These are phyloP conservation scores for Bullera alba DNA, from an alignment of 768 basidiomycete genomes.

Conservation along the genomic window DNA sequence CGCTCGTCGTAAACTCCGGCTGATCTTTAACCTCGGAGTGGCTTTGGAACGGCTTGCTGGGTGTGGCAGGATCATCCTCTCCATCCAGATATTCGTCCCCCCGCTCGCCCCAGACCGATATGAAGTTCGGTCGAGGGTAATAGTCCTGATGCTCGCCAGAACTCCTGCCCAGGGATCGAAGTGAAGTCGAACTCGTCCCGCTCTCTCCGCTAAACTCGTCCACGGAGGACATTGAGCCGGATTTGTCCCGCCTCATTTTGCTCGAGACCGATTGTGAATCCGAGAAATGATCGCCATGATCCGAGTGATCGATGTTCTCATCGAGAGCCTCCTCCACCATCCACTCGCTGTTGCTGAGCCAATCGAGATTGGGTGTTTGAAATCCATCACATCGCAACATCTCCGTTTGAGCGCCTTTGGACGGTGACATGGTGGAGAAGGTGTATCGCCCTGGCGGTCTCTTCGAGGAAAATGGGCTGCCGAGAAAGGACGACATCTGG, in stretches of 20 bases:
- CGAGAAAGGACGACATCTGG: conserved; percentile 29
- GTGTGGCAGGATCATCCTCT: conserved; percentile 16
- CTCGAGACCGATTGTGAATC: neutral
- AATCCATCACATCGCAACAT: conserved; percentile 2
- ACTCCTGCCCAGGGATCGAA: conserved; percentile 20
- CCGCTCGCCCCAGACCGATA: conserved; percentile 17
- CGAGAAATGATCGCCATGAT: neutral
- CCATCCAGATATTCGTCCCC: conserved; percentile 14
- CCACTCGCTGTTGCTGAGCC: conserved; percentile 27
- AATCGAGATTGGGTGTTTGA: conserved; percentile 11
- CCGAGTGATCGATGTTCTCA: neutral
- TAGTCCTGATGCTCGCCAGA: conserved; percentile 26
- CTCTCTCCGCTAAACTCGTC: conserved; percentile 29
- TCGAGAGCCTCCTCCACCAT: conserved; percentile 8
- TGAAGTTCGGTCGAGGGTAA: conserved; percentile 16
- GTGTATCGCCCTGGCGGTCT: conserved; percentile 17
- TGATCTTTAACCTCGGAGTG: no score
- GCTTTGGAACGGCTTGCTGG: no score
- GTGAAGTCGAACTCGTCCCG: conserved; percentile 26
- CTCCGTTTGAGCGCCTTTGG: conserved; percentile 7
- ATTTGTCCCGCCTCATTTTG: conserved; percentile 16
- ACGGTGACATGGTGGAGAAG: conserved; percentile 10
- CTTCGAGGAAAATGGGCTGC: conserved; percentile 32
- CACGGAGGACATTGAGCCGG: conserved; percentile 28
- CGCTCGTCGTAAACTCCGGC: no score